phyloP scores from a whole-genome alignment of 208 protist species.

The Crithidia brevicula region DNA sequence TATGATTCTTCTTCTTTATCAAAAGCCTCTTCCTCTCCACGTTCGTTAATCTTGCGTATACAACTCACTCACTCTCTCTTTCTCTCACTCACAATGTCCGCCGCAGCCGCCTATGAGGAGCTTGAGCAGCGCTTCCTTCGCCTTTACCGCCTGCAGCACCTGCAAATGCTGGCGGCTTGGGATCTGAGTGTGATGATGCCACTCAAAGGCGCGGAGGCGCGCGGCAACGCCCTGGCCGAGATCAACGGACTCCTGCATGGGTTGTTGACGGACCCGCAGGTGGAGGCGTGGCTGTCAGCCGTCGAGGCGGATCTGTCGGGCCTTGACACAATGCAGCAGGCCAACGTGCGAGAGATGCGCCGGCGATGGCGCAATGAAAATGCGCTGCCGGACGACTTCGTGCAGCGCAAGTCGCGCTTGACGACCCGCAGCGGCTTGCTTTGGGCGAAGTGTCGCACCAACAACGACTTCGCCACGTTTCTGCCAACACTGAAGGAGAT shows the following conservation, averaged over 20 bases:
- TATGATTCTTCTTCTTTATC: too few relatives aligned
- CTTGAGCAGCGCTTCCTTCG: constrained; percentile 17
- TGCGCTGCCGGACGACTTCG: constrained; percentile 46
- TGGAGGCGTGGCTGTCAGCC: constrained; percentile 34
- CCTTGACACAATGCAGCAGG: constrained; percentile 40
- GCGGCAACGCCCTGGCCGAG: constrained; percentile 58
- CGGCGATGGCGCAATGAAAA: constrained; percentile 23
- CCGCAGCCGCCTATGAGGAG: constrained; percentile 7
- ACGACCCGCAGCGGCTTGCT: constrained; percentile 35
- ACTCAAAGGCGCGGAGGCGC: constrained; percentile 51
- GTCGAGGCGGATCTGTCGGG: constrained; percentile 22
- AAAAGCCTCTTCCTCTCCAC: too few relatives aligned
- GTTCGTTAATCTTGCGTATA: too few relatives aligned
- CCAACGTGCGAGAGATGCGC: constrained; percentile 65
- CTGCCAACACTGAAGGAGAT: constrained; percentile 57
- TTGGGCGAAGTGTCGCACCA: constrained; percentile 42
- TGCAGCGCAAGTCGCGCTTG: constrained; percentile 38
- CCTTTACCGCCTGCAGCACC: constrained; percentile 50
- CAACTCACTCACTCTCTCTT: too few relatives aligned
- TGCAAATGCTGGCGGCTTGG: constrained; percentile 54
- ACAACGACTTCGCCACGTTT: constrained; percentile 62
- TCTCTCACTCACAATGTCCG: background rate
- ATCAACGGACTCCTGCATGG: constrained; percentile 38
- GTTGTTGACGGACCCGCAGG: constrained; percentile 42
- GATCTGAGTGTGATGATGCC: constrained; percentile 80